Base-by-base conservation (phyloP, 2,329 filamentous ascomycete species). In the Nothopassalora personata region DNA sequence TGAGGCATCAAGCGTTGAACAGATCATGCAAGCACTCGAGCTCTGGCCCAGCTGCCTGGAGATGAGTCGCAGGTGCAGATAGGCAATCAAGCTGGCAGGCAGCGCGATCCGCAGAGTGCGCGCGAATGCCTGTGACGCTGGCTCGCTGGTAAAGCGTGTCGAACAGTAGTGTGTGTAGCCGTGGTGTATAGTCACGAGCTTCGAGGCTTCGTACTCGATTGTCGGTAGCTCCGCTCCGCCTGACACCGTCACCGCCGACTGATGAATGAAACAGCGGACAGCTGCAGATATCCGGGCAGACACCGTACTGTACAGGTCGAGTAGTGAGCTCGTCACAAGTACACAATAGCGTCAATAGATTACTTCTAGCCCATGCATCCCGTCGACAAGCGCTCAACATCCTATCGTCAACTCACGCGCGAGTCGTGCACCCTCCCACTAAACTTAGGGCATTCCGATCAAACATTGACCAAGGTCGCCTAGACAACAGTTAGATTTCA, bases 21-120 rank as follows among this genome's bases (percentile, higher is more conserved):
- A 58, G 27, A 11, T 60, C 34, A 58, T 59, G 60, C 47, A 53
- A 59, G 59, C 57, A 63, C 63, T 61, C 63, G 61, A 58, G 60
- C 52, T 53, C 46, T 31, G 49, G 55, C 49, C 47, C 53, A 59
- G 62, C 52, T 57, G 61, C 53, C 54, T 61, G 56, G 45, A 54
- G 58, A 33, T 39, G 47, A 58, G 54, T 55, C 33, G 55, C 59
- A 36, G 46, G 50, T 31, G 46, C 11, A 48, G 52, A 57, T 58
- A 58, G 28, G 50, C 63, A 60, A 49, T 58, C 55, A 57, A 53
- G 58, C 58, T 57, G 54, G 39, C 54, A 55, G 54, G 58, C 58
- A 52, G 23, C 39, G 53, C 39, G 33, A 45, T 47, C 39, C 43
- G 23, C 33, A 52, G 47, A 28, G 50, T 33, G 18, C 36, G 18